Base-by-base conservation (phyloP, 768 basidiomycete genomes). In the Tylopilus sp. region DNA sequence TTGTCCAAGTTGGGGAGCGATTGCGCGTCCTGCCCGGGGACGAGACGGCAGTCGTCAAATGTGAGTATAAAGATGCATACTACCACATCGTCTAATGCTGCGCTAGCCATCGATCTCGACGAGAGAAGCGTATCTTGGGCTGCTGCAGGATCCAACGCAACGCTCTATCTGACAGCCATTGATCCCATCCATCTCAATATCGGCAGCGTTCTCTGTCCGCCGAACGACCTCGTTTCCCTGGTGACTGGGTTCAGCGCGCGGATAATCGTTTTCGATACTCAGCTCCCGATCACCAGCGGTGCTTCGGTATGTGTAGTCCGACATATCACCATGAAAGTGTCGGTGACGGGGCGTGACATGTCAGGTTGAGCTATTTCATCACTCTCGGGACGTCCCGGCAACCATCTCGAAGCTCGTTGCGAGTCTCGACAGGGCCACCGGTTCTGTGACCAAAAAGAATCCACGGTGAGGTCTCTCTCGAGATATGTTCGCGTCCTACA, bases 311-410 rank as follows among this genome's bases (percentile, higher is more conserved):
- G 79, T 67, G 25, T 12, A 17, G 42, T 31, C 17, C 3, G 17
- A 10, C n/a, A 8, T 22, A 29, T 17, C 17, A 16, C 1, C 25
- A 24, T 13, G n/a, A 9, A 41, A 3, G 10, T n/a, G n/a, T 26
- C 9, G 24, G 43, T 58, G 38, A 52, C 41, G 13, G 25, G 21
- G 21, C 24, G 31, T 53, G 22, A 38, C 22, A 31, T 11, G 6
- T 3, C 40, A 91, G 92, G 79, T 98, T 41, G 97, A 99, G 67
- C 73, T 99, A 12, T 98, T 92, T 72, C 92, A 97, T 64, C 95
- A 99, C 64, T 95, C 93, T 1, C 80, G 83, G 38, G 92, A 98
- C 66, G 83, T 96, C 3, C 93, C 97, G 10, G 96, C 93, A 1
- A 90, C 87, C 12, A 81, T 97, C 48, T 82, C 84, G 6, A 92